These are phyloP conservation scores for Bruguiera parviflora DNA, from an alignment of 345 rosid genomes.

Conservation along the genomic window DNA sequence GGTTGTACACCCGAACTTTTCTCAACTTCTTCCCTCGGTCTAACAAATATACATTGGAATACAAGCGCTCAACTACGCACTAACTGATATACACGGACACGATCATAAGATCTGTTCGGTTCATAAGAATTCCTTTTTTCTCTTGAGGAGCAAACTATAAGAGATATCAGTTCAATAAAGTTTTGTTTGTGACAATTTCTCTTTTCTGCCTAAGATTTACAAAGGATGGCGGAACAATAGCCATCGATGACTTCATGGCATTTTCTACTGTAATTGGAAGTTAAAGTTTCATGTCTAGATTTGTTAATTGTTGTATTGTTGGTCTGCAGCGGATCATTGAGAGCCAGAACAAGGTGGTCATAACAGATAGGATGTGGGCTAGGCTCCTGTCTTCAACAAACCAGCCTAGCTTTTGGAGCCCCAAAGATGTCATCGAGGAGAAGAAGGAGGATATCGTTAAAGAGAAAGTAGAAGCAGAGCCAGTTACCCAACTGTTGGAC, in stretches of 20 bases:
- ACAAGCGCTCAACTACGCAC: no score
- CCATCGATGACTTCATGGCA: background rate
- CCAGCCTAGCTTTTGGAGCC: constrained; percentile 67
- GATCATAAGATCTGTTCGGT: no score
- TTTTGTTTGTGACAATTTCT: no score
- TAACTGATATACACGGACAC: no score
- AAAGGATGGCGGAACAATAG: no score
- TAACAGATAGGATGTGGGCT: constrained; percentile 96
- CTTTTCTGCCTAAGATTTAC: no score
- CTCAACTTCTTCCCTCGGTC: no score
- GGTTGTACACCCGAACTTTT: no score
- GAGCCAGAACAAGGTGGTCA: constrained; percentile 75
- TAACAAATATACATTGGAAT: no score
- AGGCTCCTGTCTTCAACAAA: constrained; percentile 83
- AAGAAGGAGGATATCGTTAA: constrained; percentile 22
- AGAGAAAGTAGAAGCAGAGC: constrained; percentile 14
- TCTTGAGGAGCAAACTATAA: no score
- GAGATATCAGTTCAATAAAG: no score
- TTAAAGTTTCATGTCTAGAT: background rate
- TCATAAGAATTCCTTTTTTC: no score
- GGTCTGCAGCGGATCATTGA: constrained; percentile 67
- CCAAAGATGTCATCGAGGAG: constrained; percentile 40
- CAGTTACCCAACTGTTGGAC: constrained; percentile 24
- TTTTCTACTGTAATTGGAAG: background rate
- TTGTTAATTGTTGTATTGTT: background rate